Conservation (phyloP, 495 filamentous ascomycete species). For the Penicillium samsonianum region DNA sequence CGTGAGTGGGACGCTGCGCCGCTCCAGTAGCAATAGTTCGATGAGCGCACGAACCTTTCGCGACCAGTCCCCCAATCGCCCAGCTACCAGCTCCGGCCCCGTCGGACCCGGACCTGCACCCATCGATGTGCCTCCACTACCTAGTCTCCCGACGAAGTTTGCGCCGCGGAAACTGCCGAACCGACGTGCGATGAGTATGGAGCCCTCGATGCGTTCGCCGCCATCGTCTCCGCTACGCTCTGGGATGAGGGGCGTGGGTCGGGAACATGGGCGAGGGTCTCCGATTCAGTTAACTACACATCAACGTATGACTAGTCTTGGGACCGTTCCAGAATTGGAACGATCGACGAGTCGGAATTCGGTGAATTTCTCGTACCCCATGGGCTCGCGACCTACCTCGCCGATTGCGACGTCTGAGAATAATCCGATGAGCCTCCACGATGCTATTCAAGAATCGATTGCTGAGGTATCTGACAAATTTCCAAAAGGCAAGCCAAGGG, state of each 20-base stretch:
- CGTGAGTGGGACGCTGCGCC: slow-evolving; percentile 51
- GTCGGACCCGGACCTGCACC: slow-evolving; percentile 30
- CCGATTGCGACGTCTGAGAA: slow-evolving; percentile 30
- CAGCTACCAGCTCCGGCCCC: slow-evolving; percentile 44
- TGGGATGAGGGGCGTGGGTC: slow-evolving; percentile 50
- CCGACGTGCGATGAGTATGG: slow-evolving; percentile 56
- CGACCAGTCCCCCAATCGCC: slow-evolving; percentile 60
- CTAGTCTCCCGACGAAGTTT: slow-evolving; percentile 61
- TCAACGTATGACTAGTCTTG: slow-evolving; percentile 30
- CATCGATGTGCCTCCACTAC: slow-evolving; percentile 68
- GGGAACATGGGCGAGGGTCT: slow-evolving; percentile 29
- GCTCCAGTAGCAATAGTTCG: slow-evolving; percentile 70
- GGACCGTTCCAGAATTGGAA: slow-evolving; percentile 49
- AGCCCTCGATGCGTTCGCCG: slow-evolving; percentile 50
- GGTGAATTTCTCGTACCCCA: slow-evolving; percentile 86
- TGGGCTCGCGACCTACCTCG: slow-evolving; percentile 52
- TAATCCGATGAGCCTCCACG: slow-evolving; percentile 17
- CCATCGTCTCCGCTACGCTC: slow-evolving; percentile 47
- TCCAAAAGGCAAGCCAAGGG: slow-evolving; percentile 36
- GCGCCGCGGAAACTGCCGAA: slow-evolving; percentile 28
- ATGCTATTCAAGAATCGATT: slow-evolving; percentile 35
- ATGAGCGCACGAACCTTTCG: slow-evolving; percentile 88
- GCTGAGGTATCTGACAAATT: slow-evolving; percentile 50
- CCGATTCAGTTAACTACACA: slow-evolving; percentile 22
- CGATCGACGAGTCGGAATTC: slow-evolving; percentile 65